These are phyloP conservation scores for Ganoderma leucocontextum DNA, from an alignment of 1,284 basidiomycete genomes.

Conservation along the genomic window DNA sequence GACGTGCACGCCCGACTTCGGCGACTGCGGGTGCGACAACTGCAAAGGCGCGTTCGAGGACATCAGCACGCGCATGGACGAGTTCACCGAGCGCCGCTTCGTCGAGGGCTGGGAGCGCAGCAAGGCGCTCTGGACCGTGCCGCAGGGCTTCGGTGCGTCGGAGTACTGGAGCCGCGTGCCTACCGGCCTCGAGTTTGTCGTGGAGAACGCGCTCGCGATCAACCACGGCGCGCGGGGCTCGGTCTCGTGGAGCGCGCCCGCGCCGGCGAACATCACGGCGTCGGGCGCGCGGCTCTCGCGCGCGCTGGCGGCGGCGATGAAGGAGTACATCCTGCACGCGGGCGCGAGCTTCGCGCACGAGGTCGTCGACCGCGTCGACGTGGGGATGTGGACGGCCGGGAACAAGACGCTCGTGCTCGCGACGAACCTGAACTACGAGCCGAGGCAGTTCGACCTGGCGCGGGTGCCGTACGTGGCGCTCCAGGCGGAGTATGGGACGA, in stretches of 20 bases:
- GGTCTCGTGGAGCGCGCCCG: constrained; percentile 76
- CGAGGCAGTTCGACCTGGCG: constrained; percentile 36
- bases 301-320: constrained; percentile 46
- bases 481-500: constrained; percentile 17
- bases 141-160: constrained; percentile 71
- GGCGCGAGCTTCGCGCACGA: constrained; percentile 41
- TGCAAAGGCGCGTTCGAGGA: constrained; percentile 63
- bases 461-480: constrained; percentile 27
- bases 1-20: constrained; percentile 65
- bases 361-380: constrained; percentile 44
- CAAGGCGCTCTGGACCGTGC: constrained; percentile 77
- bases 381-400: constrained; percentile 49
- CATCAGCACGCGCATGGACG: constrained; percentile 69
- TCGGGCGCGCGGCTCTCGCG: constrained; percentile 62
- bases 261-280: constrained; percentile 63
- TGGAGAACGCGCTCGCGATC: constrained; percentile 69
- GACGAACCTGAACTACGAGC: constrained; percentile 51
- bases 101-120: constrained; percentile 69
- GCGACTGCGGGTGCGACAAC: constrained; percentile 74
- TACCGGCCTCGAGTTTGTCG: constrained; percentile 73
- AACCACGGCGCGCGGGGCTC: constrained; percentile 76
- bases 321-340: constrained; percentile 49
- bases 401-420: constrained; percentile 48
- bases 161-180: constrained; percentile 76
- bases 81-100: constrained; percentile 63